Evolutionary conservation across 352 stramenopile genomes (phyloP), one percentile per base, ranked within the genome.

Genomic region (Phytophthora cactorum): DNA sequence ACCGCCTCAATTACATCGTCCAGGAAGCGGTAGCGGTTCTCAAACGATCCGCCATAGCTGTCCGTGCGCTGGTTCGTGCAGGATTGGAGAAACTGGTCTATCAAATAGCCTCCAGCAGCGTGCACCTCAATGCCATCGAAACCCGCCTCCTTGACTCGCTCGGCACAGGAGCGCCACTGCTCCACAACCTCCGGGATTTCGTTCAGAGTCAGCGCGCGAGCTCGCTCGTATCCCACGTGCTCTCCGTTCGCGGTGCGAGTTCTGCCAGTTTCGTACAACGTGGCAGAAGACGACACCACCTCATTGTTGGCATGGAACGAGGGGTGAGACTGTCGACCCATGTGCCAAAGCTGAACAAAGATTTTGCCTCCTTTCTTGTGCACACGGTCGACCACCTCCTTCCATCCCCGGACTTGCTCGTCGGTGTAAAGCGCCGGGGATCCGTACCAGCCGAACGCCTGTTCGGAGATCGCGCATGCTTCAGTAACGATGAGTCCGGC

Each of bases 61-160:
- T 96, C 90, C 2, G 75, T 92, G 22, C 83, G 84, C 47, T 79
- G 56, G 72, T 97, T 98, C 36, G 70, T 84, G 52, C 74, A 53
- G 1, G 56, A 64, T 15, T 83, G 64, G 15, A 83, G 57, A 59
- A 81, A 81, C 54, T 79, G 65, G 39, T 98, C 89, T 52, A 98
- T 73, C 46, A 98, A 70, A 63, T 98, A 98, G 15, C 91, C 93
- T 56, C 97, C 93, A 5, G 82, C 91, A 6, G 46, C 69, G 72
- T 98, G 92, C 29, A 77, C 49, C 50, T 75, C 70, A 28, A 63
- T 54, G 2, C 70, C 66, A 4, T 75, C 70, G 15, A 81, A 97
- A 17, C 93, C 92, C 8, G 89, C 90, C 57, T 86, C 59, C 50
- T 92, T 91, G n/a, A 84, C 81, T 7, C 73, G 76, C 32, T 79